A percentile compares a stretch with the other conserved stretches of the same genome.
Evolutionary conservation across 2,329 filamentous ascomycete genomes (phyloP).

Genomic region (Blumeria hordei): DNA sequence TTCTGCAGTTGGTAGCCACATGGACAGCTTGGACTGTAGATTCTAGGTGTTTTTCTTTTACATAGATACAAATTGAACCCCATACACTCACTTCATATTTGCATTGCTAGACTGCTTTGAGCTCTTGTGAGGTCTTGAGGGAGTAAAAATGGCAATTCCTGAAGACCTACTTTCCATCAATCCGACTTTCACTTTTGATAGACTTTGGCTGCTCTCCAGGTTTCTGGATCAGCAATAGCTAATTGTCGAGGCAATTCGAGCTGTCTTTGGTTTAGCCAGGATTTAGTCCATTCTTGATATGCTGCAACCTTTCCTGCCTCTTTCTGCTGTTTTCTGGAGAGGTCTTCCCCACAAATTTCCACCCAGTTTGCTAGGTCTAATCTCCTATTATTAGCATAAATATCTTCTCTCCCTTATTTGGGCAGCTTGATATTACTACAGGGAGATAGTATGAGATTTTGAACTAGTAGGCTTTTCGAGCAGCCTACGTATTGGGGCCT

Average conservation of each 20-base stretch:
- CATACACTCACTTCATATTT: too few relatives aligned
- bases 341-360: neutral
- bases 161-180: neutral
- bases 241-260: neutral
- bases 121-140: neutral
- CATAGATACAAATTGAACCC: too few relatives aligned
- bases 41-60: neutral
- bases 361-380: too few relatives aligned
- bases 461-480: too few relatives aligned
- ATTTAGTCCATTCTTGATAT: neutral
- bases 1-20: neutral
- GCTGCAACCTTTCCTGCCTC: too few relatives aligned
- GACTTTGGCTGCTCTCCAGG: neutral
- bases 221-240: neutral
- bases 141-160: neutral
- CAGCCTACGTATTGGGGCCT: neutral
- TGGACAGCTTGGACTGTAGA: neutral
- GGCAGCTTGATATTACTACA: neutral
- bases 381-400: neutral
- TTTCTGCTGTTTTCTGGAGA: neutral
- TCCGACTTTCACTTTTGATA: neutral
- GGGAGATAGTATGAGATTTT: neutral
- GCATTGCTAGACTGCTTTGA: too few relatives aligned
- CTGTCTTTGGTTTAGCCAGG: neutral
- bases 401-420: neutral